Evolutionary conservation across 192 early-diverging fungal species (phyloP), one percentile per base, ranked within the genome.

Genomic region (Chytriomyces sp.): DNA sequence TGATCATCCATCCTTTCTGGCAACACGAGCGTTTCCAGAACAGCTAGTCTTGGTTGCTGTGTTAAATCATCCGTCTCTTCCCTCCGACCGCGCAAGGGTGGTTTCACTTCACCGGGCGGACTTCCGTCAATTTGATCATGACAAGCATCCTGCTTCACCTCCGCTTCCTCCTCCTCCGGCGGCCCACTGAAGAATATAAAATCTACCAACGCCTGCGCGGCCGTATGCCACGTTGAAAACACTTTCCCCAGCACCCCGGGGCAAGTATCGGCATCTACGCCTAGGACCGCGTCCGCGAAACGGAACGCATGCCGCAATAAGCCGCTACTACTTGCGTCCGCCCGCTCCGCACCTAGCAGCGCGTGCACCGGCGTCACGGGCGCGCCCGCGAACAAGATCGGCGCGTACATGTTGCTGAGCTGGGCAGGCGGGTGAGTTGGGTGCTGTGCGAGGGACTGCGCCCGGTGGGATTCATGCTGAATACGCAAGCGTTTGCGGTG

Each of bases 181-280:
- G n/a, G n/a, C n/a, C n/a, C n/a, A n/a, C n/a, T n/a, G n/a, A n/a
- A n/a, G n/a, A n/a, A n/a, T 31, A 3, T 64, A 25, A 73, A 32
- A 64, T 73, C 72, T 12, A 73, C 72, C 25, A 73, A 17, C n/a
- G 17, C 26, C 37, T 73, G 58, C 6, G 37, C 17, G 19, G 39
- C 61, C 0, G 41, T 26, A 55, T 73, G 72, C 19, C 59, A 73
- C 30, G 72, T 64, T 3, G 59, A 54, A 38, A 22, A 73, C 33
- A 34, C 52, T 49, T 26, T 14, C 41, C 14, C 25, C 6, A 22
- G 41, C 33, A 14, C 33, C 1, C 30, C 30, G 1, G 22, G 12
- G 28, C 64, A 19, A n/a, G 25, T 8, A 30, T 34, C 6, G 1
- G 19, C 12, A 19, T 68, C 39, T 33, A 49, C 17, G 17, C 72